Evolutionary conservation across 148 eudicot species (phyloP).

Genomic region (Amaranthus cruentus): DNA sequence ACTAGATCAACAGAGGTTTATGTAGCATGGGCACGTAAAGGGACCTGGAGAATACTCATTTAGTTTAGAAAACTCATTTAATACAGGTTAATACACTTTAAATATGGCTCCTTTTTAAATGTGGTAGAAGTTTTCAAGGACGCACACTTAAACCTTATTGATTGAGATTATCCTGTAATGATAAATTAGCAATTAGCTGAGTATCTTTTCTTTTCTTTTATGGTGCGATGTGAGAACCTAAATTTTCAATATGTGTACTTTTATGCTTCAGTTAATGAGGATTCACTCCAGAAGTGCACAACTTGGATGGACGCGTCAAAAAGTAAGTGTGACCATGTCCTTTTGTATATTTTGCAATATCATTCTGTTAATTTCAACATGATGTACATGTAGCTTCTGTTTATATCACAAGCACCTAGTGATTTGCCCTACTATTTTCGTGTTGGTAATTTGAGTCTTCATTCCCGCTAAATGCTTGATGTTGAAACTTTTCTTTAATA

Average conservation of each 20-base stretch:
- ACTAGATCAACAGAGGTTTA: no score
- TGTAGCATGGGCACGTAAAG: no score
- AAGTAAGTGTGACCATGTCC: constrained; percentile 37
- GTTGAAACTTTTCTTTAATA: not conserved
- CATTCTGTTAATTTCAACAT: not conserved
- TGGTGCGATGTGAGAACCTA: constrained; percentile 7
- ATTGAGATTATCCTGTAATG: constrained; percentile 1
- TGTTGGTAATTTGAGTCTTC: not conserved
- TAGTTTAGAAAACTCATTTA: no score
- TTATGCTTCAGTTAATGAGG: constrained; percentile 51
- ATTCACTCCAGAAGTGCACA: constrained; percentile 71
- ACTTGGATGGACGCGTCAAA: constrained; percentile 87
- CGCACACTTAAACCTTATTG: not conserved
- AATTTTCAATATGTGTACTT: not conserved
- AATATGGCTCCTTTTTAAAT: not conserved
- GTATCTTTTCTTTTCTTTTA: not conserved
- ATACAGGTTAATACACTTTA: no score
- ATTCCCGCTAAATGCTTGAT: not conserved
- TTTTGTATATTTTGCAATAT: not conserved
- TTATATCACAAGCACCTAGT: not conserved
- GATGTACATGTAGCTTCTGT: not conserved
- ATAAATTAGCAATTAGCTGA: not conserved
- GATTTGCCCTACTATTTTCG: not conserved
- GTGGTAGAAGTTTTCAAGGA: not conserved
- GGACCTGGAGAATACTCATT: no score